Evolutionary conservation across 2,329 filamentous ascomycete species (phyloP), one percentile per base, ranked within the genome.

Genomic region (Ustilaginoidea virens): DNA sequence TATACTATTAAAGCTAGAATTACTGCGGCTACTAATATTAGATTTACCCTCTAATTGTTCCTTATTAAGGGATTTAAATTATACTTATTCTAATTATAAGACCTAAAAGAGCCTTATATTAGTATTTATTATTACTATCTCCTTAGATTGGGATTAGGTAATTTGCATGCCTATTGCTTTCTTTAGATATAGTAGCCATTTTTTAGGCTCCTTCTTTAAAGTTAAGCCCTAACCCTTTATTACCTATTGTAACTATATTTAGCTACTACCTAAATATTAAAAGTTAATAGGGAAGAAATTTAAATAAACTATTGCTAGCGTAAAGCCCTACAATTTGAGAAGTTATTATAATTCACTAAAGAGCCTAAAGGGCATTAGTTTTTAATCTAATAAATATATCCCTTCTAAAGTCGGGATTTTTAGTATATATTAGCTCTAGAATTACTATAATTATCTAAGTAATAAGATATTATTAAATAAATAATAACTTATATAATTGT

Each of bases 1-100:
- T n/a, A n/a, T n/a, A n/a, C n/a, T n/a, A n/a, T n/a, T n/a, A n/a
- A n/a, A n/a, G n/a, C n/a, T n/a, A n/a, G n/a, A n/a, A n/a, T n/a
- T n/a, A n/a, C 24, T 11, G 10, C 5, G 9, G 24, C 24, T 25
- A 5, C 24, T 25, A 11, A 16, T 16, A 25, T 14, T 17, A 47
- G 43, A 47, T 42, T 48, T 48, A 32, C 42, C 38, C 38, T 46
- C 38, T 34, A 48, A 48, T 48, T 49, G 33, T 48, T 48, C 39
- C 40, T 47, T 33, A 33, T 48, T 47, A 49, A 49, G 38, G 39
- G 42, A 46, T 52, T 51, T 51, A 49, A 46, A 51, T 51, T 48
- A 36, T 52, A 50, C 42, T 53, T 39, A 51, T 52, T 53, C 41
- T 38, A 48, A 52, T 52, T 53, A 46, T 33, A 49, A 50, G 39